phyloP scores from a whole-genome alignment of 129 eudicot genomes.

The Centella asiatica region DNA sequence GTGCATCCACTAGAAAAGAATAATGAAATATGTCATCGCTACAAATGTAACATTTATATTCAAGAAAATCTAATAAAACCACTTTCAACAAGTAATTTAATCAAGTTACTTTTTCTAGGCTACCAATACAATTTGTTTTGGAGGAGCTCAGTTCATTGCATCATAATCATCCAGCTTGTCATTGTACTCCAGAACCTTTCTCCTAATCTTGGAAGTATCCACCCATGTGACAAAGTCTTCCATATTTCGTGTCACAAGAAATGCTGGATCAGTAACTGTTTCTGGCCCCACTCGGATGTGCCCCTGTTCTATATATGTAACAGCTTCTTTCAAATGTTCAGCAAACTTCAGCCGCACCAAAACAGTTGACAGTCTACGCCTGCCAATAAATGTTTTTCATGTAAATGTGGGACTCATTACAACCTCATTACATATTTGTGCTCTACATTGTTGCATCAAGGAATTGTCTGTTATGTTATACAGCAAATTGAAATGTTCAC shows the following conservation, averaged over 20 bases:
- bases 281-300: conserved; percentile 94
- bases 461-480: too few relatives aligned
- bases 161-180: conserved; percentile 87
- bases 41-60: too few relatives aligned
- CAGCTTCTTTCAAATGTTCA: conserved; percentile 74
- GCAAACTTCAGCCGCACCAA: conserved; percentile 67
- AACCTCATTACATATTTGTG: too few relatives aligned
- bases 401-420: too few relatives aligned
- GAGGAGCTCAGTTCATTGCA: conserved; percentile 40
- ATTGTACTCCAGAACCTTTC: conserved; percentile 74
- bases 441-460: too few relatives aligned
- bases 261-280: conserved; percentile 83
- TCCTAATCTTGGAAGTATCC: conserved; percentile 85
- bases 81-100: too few relatives aligned
- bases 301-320: conserved; percentile 91
- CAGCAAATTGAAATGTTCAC: too few relatives aligned
- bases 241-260: conserved; percentile 84
- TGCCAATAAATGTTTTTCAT: conserved; percentile 11
- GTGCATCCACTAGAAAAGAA: too few relatives aligned
- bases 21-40: too few relatives aligned
- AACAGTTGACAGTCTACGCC: conserved; percentile 72
- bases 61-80: too few relatives aligned
- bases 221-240: conserved; percentile 97
- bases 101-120: too few relatives aligned
- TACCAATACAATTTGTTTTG: neutral